A percentile compares a stretch with the other conserved stretches of the same genome.
Conservation (phyloP, 1,284 basidiomycete species). For the Coriolopsis trogii region DNA sequence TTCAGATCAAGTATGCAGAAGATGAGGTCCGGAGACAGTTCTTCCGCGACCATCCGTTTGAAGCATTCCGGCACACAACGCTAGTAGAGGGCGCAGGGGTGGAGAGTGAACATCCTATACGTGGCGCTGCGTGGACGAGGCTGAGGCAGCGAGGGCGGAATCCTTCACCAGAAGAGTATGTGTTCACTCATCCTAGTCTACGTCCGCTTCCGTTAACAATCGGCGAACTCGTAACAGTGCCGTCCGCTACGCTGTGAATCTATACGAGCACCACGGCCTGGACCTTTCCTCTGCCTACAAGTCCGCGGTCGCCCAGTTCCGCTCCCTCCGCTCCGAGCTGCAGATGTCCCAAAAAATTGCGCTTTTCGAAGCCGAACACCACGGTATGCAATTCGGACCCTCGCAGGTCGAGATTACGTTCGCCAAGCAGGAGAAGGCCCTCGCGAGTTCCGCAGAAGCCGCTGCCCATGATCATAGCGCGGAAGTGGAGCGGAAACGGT, state of each 20-base stretch:
- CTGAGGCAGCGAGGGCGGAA: conserved; percentile 82
- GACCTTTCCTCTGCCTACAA: conserved; percentile 85
- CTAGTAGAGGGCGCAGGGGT: conserved; percentile 74
- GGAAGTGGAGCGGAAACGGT: conserved; percentile 69
- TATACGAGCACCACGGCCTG: conserved; percentile 68
- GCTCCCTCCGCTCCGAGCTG: conserved; percentile 82
- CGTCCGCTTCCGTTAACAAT: conserved; percentile 17
- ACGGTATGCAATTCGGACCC: conserved; percentile 73
- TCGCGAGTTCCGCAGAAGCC: conserved; percentile 60
- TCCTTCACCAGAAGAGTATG: conserved; percentile 90
- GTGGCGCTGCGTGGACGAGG: conserved; percentile 71
- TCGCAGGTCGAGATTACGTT: conserved; percentile 65
- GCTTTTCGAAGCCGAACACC: conserved; percentile 76
- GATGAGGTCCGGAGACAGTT: conserved; percentile 90
- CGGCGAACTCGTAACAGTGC: conserved; percentile 53
- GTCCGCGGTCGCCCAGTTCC: conserved; percentile 83
- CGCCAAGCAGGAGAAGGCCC: conserved; percentile 60
- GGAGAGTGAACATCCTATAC: conserved; percentile 56
- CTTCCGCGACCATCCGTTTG: conserved; percentile 96
- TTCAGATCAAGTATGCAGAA: conserved; percentile 80
- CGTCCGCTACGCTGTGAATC: conserved; percentile 79
- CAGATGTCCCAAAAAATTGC: conserved; percentile 81
- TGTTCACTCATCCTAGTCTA: conserved; percentile 18
- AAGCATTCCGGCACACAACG: conserved; percentile 82
- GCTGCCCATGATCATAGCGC: conserved; percentile 60